Evolutionary conservation across 371 early-diverging fungal genomes (phyloP).

Genomic region (Zancudomyces culisetae): DNA sequence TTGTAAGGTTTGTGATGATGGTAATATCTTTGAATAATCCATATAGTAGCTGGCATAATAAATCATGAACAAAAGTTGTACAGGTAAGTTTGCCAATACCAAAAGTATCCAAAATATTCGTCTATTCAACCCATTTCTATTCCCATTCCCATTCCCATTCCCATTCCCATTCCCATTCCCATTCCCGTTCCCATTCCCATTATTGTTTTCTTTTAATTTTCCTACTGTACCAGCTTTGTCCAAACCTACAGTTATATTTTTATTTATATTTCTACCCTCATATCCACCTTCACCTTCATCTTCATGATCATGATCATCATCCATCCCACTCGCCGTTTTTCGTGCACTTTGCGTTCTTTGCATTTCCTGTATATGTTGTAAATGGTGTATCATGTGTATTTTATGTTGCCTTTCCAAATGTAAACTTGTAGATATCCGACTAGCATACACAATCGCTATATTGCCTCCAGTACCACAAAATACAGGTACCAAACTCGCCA

Average conservation of each 20-base stretch:
- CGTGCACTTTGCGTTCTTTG: too few relatives aligned
- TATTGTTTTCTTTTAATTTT: not conserved
- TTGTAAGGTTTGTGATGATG: too few relatives aligned
- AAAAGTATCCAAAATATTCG: too few relatives aligned
- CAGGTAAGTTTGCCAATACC: constrained; percentile 46
- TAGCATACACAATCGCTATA: constrained; percentile 61
- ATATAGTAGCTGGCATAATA: too few relatives aligned
- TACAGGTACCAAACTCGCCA: constrained; percentile 37
- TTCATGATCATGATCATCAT: too few relatives aligned
- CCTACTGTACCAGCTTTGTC: not conserved
- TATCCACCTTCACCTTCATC: too few relatives aligned
- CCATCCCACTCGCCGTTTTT: too few relatives aligned
- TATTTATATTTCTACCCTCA: too few relatives aligned
- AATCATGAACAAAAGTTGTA: constrained; percentile 42
- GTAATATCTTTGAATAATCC: too few relatives aligned
- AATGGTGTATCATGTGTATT: constrained; percentile 29
- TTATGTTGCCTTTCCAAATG: constrained; percentile 31
- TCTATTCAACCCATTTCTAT: not conserved
- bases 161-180: not conserved
- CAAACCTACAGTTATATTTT: not conserved
- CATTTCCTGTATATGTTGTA: too few relatives aligned
- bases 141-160: not conserved
- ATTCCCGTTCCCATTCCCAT: not conserved
- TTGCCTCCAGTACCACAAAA: constrained; percentile 46
- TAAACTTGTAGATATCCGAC: constrained; percentile 55